Percentiles rank a stretch among this genome's conserved stretches.
Evolutionary conservation across 2,329 filamentous ascomycete genomes (phyloP).

Genomic region (Scolecobasidium constrictum): DNA sequence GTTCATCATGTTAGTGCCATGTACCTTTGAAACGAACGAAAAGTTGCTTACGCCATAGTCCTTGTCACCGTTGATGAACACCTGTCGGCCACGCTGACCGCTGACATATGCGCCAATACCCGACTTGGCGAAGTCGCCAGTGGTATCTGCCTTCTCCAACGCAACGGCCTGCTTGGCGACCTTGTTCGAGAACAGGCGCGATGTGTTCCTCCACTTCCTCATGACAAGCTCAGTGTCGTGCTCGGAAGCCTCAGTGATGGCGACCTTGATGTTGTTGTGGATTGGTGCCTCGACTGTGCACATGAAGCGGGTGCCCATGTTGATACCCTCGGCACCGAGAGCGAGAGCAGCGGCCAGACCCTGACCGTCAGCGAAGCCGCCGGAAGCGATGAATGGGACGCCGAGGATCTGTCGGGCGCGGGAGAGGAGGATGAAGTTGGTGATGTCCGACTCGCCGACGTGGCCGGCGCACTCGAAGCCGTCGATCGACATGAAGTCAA

Average conservation of each 20-base stretch:
- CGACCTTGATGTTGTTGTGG: slow-evolving; percentile 85
- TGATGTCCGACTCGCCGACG: slow-evolving; percentile 79
- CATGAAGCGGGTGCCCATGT: slow-evolving; percentile 99
- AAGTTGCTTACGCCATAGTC: slow-evolving; percentile 66
- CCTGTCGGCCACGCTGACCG: slow-evolving; percentile 80
- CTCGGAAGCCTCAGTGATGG: slow-evolving; percentile 81
- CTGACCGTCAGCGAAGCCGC: slow-evolving; percentile 89
- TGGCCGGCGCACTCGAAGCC: slow-evolving; percentile 95
- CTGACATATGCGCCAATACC: slow-evolving; percentile 78
- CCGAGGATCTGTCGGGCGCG: slow-evolving; percentile 72
- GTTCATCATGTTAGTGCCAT: slow-evolving; percentile 13
- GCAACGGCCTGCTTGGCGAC: slow-evolving; percentile 69
- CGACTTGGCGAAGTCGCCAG: slow-evolving; percentile 82
- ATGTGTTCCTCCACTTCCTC: slow-evolving; percentile 87
- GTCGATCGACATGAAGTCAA: slow-evolving; percentile 94
- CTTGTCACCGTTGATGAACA: slow-evolving; percentile 84
- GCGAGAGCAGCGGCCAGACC: slow-evolving; percentile 84
- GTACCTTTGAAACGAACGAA: neutral
- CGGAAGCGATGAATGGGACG: slow-evolving; percentile 89
- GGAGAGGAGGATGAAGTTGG: slow-evolving; percentile 80
- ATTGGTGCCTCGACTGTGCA: slow-evolving; percentile 89
- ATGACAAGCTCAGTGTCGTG: slow-evolving; percentile 84
- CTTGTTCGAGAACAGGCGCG: slow-evolving; percentile 80
- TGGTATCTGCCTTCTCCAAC: slow-evolving; percentile 71
- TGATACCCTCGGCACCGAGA: slow-evolving; percentile 85